phyloP scores from a whole-genome alignment of 169 alveolate species.

The Amoebophrya sp. region DNA sequence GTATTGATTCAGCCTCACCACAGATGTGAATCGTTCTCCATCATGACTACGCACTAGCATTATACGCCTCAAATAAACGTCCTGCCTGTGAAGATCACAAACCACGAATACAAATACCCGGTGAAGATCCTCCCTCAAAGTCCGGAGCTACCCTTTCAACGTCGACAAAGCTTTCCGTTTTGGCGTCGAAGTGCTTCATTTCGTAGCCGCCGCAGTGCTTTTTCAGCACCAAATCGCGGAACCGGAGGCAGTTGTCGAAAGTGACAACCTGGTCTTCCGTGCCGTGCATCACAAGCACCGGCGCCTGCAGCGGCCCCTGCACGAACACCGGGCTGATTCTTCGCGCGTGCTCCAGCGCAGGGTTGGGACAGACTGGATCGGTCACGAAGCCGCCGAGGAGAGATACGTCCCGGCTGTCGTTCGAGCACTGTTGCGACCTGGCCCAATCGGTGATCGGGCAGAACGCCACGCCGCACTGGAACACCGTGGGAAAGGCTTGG shows the following conservation, averaged over 20 bases:
- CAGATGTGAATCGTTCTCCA: too few relatives aligned
- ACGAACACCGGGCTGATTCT: background rate
- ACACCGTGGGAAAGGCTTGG: background rate
- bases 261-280: background rate
- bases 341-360: too few relatives aligned
- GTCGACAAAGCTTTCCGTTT: background rate
- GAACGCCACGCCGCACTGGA: background rate
- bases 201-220: background rate
- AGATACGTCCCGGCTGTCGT: background rate
- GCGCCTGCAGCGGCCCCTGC: background rate
- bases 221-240: background rate
- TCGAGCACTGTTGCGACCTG: background rate
- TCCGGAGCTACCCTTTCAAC: background rate
- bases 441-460: background rate
- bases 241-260: background rate
- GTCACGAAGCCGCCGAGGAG: background rate
- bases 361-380: too few relatives aligned
- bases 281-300: background rate
- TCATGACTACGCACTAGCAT: too few relatives aligned
- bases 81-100: background rate
- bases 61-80: background rate
- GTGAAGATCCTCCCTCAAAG: background rate
- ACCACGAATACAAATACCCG: background rate
- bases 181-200: background rate
- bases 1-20: too few relatives aligned